Evolutionary conservation across 805 yeast genomes (phyloP), one percentile per base, ranked within the genome.

Genomic region (Middelhovenomyces tepae): DNA sequence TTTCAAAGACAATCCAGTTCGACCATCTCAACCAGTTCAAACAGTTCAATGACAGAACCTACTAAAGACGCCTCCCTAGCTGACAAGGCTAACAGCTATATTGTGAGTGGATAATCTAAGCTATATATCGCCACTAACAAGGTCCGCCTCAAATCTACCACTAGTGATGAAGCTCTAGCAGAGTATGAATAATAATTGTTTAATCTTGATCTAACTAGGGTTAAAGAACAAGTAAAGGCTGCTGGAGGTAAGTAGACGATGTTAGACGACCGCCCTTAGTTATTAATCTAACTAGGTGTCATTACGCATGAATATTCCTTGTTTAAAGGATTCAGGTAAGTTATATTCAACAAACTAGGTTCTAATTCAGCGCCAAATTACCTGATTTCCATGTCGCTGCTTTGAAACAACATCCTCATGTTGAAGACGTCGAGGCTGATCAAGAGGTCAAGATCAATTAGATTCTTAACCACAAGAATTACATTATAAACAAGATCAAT

Each of bases 201-300:
- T n/a, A n/a, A n/a, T 16, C 22, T 9, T 19, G 21, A 36, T 30
- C 24, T 29, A 29, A 14, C 10, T 22, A 42, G 45, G 30, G 48
- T 44, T 7, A 30, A 38, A 17, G 44, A 43, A 6, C 37, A 40
- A 15, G 27, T 45, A 34, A 43, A 43, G 34, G 27, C 38, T n/a
- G 24, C 31, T 13, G 48, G 48, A 4, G 48, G 38, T 24, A 42
- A 52, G 28, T 55, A 54, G 44, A 44, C 59, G 11, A 47, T 55
- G 16, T 54, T 55, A 45, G 53, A 53, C 48, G 60, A 59, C 24
- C 54, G 54, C 45, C 44, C 54, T 40, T 37, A 37, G 22, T n/a
- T n/a, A n/a, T n/a, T n/a, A n/a, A n/a, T n/a, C n/a, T n/a, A n/a
- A n/a, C n/a, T n/a, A n/a, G 50, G 50, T 34, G 36, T 14, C 22